Evolutionary conservation across 805 yeast species (phyloP).

Genomic region (Sungouiella blattae): DNA sequence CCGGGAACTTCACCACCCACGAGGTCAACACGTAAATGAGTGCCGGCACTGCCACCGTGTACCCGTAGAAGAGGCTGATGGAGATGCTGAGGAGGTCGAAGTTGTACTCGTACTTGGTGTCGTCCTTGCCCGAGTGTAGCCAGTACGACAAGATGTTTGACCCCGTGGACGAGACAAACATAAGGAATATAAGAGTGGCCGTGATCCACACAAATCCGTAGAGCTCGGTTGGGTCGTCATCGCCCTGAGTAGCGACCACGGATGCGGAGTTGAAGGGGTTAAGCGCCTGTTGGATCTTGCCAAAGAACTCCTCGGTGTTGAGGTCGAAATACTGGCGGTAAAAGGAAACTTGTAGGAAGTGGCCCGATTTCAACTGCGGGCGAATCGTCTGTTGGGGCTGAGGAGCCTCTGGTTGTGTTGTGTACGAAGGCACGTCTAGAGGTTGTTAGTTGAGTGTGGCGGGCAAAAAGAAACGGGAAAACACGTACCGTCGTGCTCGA

Average conservation of each 20-base stretch:
- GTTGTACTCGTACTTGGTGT: slow-evolving; percentile 51
- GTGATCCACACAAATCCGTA: slow-evolving; percentile 93
- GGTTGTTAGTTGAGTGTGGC: too few relatives aligned
- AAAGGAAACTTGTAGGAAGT: slow-evolving; percentile 50
- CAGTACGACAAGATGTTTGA: slow-evolving; percentile 60
- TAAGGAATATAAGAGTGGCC: slow-evolving; percentile 68
- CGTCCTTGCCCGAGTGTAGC: slow-evolving; percentile 36
- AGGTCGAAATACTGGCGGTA: slow-evolving; percentile 68
- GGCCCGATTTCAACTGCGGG: slow-evolving; percentile 1
- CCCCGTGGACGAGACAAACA: slow-evolving; percentile 74
- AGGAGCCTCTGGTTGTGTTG: slow-evolving; percentile 7
- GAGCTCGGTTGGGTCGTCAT: slow-evolving; percentile 51
- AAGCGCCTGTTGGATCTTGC: slow-evolving; percentile 50
- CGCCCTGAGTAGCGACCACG: slow-evolving; percentile 10
- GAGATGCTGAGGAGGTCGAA: slow-evolving; percentile 66
- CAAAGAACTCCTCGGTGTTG: slow-evolving; percentile 58
- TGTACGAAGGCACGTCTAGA: too few relatives aligned
- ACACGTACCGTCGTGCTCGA: slow-evolving; percentile 21
- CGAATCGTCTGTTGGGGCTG: slow-evolving; percentile 3
- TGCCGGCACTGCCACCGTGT: slow-evolving; percentile 64
- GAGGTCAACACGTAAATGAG: slow-evolving; percentile 49
- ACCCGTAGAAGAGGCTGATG: slow-evolving; percentile 69
- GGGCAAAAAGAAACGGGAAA: too few relatives aligned
- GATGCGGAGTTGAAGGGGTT: slow-evolving; percentile 46
- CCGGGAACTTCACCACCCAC: slow-evolving; percentile 51